Base-by-base conservation (phyloP, 352 stramenopile genomes). In the Globisporangium spiculum region DNA sequence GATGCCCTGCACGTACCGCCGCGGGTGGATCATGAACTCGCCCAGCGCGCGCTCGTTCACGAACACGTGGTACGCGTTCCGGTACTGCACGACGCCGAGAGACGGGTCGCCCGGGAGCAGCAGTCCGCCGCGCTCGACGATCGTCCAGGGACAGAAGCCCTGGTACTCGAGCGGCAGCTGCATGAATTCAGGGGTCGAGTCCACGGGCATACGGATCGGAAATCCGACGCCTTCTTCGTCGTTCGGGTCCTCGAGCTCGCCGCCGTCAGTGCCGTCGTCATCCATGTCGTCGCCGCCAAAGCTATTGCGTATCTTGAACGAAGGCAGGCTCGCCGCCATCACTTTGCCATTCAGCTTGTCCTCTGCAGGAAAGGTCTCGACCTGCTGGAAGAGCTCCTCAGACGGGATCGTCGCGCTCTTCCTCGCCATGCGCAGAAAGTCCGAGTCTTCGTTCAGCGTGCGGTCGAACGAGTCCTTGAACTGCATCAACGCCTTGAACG, bases 181-280 rank as follows among this genome's bases (percentile, higher is more conserved):
- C 86, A 98, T 97, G 69, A 98, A 98, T 69, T 98, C 94, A 1
- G 93, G 92, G 27, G 91, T 98, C 52, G 86, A 93, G 63, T 98
- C 88, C n/a, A 97, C 88, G 7, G 84, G 89, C 74, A 98, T 94
- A 62, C 85, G 80, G 41, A 97, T 77, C 0, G 92, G 90, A 36
- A 86, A 81, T 0, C 65, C 75, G 0, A 68, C 70, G 26, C 71
- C 72, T 74, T 81, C 74, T 65, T 91, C 73, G 24, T 85, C 75
- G 22, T 79, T 79, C 20, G 60, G 55, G n/a, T 67, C 66, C 1
- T 16, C 52, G 0, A 57, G 5, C 1, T 76, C 68, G 14, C 71
- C 67, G 3, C 62, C 68, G 10, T 46, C 38, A 46, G 4, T 8
- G 16, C 61, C 56, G 27, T 79, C 63, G 12, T 83, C 71, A 16